These are phyloP conservation scores for Cymbomonas tetramitiformis DNA, from an alignment of 139 green algal genomes.

Conservation along the genomic window DNA sequence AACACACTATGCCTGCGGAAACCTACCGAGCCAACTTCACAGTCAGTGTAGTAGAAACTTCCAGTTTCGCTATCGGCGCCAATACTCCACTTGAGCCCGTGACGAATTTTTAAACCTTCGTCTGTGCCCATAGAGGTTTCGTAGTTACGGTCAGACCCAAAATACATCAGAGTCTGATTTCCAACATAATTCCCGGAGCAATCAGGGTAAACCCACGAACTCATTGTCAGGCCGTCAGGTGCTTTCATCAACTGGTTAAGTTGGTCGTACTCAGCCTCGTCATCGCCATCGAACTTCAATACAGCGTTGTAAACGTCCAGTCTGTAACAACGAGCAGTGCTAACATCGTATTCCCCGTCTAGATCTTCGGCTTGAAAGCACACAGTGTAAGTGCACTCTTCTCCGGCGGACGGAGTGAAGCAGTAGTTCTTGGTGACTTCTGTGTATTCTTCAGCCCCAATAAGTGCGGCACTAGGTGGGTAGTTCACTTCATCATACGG, in stretches of 20 bases:
- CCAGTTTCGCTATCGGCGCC: no score
- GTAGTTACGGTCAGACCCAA: no score
- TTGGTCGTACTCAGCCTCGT: not conserved
- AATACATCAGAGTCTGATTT: no score
- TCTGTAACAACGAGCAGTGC: conserved; percentile 12
- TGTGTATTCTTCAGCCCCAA: not conserved
- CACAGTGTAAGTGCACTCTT: conserved; percentile 24
- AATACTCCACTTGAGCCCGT: no score
- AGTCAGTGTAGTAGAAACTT: no score
- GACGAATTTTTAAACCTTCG: no score
- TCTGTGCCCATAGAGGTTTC: no score
- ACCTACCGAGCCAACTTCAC: no score
- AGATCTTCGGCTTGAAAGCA: conserved; percentile 21
- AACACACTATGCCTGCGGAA: no score
- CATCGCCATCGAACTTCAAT: conserved; percentile 4
- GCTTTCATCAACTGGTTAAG: conserved; percentile 7
- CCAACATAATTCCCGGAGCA: no score
- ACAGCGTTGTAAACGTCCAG: conserved; percentile 18
- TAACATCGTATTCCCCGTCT: not conserved
- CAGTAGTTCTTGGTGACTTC: conserved; percentile 7
- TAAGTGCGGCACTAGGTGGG: not conserved
- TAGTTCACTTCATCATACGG: conserved; percentile 27
- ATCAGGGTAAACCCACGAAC: conserved; percentile 17
- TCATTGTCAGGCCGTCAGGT: conserved; percentile 14
- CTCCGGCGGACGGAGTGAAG: conserved; percentile 14